Base-by-base conservation (phyloP, 495 filamentous ascomycete genomes). In the Penicillium goetzii region DNA sequence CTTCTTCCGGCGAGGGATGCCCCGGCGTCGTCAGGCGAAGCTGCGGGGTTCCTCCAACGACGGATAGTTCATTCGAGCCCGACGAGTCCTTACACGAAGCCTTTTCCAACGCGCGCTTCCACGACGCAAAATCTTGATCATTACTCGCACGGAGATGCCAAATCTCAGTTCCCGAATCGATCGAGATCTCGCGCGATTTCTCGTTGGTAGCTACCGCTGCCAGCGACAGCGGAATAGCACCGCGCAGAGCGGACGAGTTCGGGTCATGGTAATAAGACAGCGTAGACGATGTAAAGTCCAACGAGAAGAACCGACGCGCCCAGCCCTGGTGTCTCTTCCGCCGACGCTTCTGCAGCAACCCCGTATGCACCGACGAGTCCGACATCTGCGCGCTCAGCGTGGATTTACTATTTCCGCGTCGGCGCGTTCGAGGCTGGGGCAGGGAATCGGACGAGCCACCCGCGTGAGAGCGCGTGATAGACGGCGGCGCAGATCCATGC, bases 201-300 rank as follows among this genome's bases (percentile, higher is more conserved):
- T 92, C 91, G 68, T 95, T 93, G 19, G 92, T 92, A 2, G 92
- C 90, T 32, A 98, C 89, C 3, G 92, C 95, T 19, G 95, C 96
- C 61, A 99, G 76, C 23, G 91, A 91, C 15, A 99, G 83, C 5
- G 95, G 95, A 59, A 98, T 96, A 25, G 96, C 91, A 15, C 95
- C 95, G 56, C 95, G 86, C 23, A 99, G 80, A 1, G 92, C 91
- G 14, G 92, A 91, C 10, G 93, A 97, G 68, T 96, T 92, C 33
- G 89, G 89, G 70, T 94, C 93, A 70, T 96, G 90, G 69, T 97
- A 99, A 75, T 99, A 99, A 3, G 93, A 97, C 38, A 99, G 77
- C 0, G 96, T 97, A 32, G 89, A 93, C 0, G 92, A 91, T 8
- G 88, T 90, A 68, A 91, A 98, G 72, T 99, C 95, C 32, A 99